These are phyloP conservation scores for Zarea fungicola DNA, from an alignment of 2,329 filamentous ascomycete genomes.

Conservation along the genomic window DNA sequence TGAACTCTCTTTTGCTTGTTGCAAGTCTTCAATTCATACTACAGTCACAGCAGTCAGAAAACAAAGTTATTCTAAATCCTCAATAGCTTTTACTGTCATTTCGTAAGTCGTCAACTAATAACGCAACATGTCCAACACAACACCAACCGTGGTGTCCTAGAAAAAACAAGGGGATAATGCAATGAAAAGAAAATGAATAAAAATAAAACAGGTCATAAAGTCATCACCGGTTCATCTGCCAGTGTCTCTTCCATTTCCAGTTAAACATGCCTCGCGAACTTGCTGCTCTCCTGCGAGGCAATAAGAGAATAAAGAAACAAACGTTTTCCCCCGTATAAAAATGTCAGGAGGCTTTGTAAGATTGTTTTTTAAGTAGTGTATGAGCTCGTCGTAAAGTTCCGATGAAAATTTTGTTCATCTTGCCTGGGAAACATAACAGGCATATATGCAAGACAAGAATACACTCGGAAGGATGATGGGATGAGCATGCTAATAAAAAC, in stretches of 20 bases:
- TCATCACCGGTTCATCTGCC: slow-evolving; percentile 20
- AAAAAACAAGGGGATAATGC: slow-evolving; percentile 12
- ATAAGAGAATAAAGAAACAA: slow-evolving; percentile 7
- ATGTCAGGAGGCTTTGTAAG: not conserved
- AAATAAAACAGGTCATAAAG: slow-evolving; percentile 22
- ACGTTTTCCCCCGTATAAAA: not conserved
- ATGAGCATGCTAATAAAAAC: slow-evolving; percentile 23
- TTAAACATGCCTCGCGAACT: slow-evolving; percentile 5
- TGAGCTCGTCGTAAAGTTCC: not conserved
- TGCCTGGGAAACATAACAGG: slow-evolving; percentile 35
- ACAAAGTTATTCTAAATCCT: not conserved
- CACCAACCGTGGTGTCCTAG: not conserved
- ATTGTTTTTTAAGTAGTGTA: not conserved
- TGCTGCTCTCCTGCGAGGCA: too few relatives aligned
- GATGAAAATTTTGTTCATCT: slow-evolving; percentile 18
- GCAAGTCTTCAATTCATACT: too few relatives aligned
- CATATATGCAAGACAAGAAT: slow-evolving; percentile 6
- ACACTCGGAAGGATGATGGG: not conserved
- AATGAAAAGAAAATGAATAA: slow-evolving; percentile 15
- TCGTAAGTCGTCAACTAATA: slow-evolving; percentile 37
- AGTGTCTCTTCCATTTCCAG: slow-evolving; percentile 10
- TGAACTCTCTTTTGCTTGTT: too few relatives aligned
- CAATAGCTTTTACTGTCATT: slow-evolving; percentile 32
- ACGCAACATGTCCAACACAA: slow-evolving; percentile 25
- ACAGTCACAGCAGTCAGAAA: not conserved